These are phyloP conservation scores for Xylariales sp. DNA, from an alignment of 2,329 filamentous ascomycete genomes.

Conservation along the genomic window DNA sequence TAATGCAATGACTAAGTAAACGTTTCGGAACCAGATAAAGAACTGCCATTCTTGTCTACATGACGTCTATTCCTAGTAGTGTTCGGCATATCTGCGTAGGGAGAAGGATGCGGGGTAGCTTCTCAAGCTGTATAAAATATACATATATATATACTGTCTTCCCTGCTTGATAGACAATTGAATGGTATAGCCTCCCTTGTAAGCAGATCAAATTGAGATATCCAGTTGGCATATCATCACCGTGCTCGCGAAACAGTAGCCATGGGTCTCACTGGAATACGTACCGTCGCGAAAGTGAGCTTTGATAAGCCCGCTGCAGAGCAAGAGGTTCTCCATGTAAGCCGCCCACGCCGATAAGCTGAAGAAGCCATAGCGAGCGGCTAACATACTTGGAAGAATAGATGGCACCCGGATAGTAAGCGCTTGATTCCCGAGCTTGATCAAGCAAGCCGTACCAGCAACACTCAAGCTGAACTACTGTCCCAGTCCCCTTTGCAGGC, in stretches of 20 bases:
- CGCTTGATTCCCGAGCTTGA: too few relatives aligned
- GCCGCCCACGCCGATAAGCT: conserved; percentile 25
- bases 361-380: not conserved
- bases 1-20: conserved; percentile 2
- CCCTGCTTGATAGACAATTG: not conserved
- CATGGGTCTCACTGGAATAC: conserved; percentile 48
- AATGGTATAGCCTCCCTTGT: not conserved
- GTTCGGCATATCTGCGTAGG: conserved; percentile 4
- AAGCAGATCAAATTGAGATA: not conserved
- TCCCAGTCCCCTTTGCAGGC: conserved; percentile 66
- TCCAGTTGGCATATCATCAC: too few relatives aligned
- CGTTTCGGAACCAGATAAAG: not conserved
- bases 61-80: conserved; percentile 2
- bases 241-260: too few relatives aligned
- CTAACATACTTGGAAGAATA: conserved; percentile 67
- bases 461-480: not conserved
- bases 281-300: conserved; percentile 69
- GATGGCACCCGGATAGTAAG: conserved; percentile 88
- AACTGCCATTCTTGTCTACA: not conserved
- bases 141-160: not conserved
- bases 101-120: conserved; percentile 8
- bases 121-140: not conserved
- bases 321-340: conserved; percentile 66
- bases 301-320: conserved; percentile 66
- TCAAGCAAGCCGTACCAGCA: not conserved